phyloP scores from a whole-genome alignment of 192 early-diverging fungal genomes.

The Backusella parvicylindrica region DNA sequence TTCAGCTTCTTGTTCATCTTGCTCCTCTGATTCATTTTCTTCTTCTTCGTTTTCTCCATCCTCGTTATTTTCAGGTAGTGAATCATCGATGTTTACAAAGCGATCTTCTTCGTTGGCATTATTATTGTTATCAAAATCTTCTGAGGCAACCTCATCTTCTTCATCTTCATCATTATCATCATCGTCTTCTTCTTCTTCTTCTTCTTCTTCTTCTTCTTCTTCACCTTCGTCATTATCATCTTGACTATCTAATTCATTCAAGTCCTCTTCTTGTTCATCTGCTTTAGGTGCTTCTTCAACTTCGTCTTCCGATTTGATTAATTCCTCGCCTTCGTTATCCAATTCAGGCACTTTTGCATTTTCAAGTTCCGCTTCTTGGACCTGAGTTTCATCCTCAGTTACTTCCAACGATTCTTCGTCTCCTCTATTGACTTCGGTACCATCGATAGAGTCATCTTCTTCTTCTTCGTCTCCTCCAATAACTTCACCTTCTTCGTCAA shows the following conservation, averaged over 20 bases:
- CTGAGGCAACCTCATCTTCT: background rate
- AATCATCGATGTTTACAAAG: background rate
- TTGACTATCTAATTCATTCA: background rate
- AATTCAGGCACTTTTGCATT: background rate
- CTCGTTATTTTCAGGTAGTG: background rate
- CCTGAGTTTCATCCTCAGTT: background rate
- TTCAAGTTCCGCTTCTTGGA: background rate
- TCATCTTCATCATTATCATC: background rate
- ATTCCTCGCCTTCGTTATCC: background rate
- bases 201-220: background rate
- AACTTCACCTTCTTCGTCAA: background rate
- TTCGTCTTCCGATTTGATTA: background rate
- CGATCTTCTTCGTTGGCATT: background rate
- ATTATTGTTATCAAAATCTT: background rate
- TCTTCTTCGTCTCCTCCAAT: background rate
- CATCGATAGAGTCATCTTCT: background rate
- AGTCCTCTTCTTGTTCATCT: background rate
- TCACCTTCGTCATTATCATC: background rate
- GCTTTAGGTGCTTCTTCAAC: background rate
- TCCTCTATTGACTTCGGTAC: background rate
- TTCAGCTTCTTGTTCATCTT: background rate
- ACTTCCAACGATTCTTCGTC: background rate
- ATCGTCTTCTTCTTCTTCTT: background rate
- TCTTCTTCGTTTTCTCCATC: background rate
- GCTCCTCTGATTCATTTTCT: background rate